Base-by-base conservation (phyloP, 805 yeast species). In the Kodamaea fukazawae region DNA sequence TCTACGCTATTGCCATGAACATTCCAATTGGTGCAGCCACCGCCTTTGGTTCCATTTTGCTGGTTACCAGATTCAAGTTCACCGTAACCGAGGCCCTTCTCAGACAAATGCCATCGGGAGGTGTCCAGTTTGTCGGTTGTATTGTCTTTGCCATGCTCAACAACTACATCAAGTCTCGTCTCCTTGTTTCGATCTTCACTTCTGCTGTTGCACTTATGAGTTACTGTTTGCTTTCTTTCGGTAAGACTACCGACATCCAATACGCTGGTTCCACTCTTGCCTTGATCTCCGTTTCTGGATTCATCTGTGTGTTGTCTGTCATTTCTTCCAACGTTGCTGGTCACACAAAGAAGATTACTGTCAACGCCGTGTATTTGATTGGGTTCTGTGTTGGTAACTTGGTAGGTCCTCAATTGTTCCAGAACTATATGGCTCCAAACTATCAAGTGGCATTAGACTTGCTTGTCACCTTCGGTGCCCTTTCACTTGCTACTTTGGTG, bases 321-420 rank as follows among this genome's bases (percentile, higher is more conserved):
- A 54, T 73, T 26, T 65, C 78, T 16, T 61, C 76, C 5, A 77
- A 77, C 48, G 66, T 70, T 36, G 76, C 76, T 7, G 85, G 85
- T 4, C 73, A 71, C 49, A 77, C 84, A 8, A 79, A 79, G 60
- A 77, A 76, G 53, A 57, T 67, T 32, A 63, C 73, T 3, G 70
- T 64, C 3, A 74, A 67, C 48, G 73, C 78, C 2, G 46, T 72
- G 22, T 57, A 63, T 42, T 63, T 78, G 31, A 52, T 78, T 35
- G 75, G 73, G 6, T 76, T 69, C 57, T 72, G 79, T 55, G 72
- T 64, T 4, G 83, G 83, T 18, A 79, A 77, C 50, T 58, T 75
- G 35, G 59, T 68, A 36, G 83, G 83, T 1, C 81, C 83, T 1
- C 79, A 75, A 46, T 62, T 76, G 4, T 76, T 75, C 49, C 55